These are phyloP conservation scores for Fusarium sp. DNA, from an alignment of 2,329 filamentous ascomycete genomes.

Conservation along the genomic window DNA sequence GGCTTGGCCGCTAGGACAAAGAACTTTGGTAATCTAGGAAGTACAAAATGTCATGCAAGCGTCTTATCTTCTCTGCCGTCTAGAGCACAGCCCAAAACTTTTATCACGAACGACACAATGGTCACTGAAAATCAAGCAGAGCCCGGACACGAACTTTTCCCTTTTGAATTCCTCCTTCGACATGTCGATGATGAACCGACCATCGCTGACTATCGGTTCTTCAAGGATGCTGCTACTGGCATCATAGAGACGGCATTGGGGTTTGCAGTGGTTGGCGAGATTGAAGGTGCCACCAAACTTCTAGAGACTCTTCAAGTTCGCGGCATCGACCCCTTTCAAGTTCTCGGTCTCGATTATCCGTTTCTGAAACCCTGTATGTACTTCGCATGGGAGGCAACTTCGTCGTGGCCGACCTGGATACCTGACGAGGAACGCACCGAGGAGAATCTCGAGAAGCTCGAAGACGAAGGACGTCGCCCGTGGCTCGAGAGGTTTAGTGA, in stretches of 20 bases:
- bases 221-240: not conserved
- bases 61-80: not conserved
- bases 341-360: not conserved
- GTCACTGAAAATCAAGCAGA: not conserved
- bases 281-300: conserved; percentile 13
- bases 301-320: conserved; percentile 8
- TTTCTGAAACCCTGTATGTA: conserved; percentile 17
- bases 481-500: conserved; percentile 28
- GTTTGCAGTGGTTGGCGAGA: conserved; percentile 7
- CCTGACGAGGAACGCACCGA: conserved; percentile 11
- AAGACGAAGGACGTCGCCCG: not conserved
- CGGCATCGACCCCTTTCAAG: not conserved
- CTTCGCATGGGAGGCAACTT: conserved; percentile 17
- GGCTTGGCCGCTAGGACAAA: too few species aligned
- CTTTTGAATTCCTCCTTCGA: conserved; percentile 15
- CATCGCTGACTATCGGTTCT: conserved; percentile 9
- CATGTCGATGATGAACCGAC: conserved; percentile 17
- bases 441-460: not conserved
- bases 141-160: not conserved
- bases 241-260: conserved; percentile 13
- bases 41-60: not conserved
- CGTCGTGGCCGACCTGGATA: conserved; percentile 8
- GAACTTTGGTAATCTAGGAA: not conserved
- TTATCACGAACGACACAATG: not conserved
- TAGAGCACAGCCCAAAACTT: not conserved